These are phyloP conservation scores for Myxozyma monticola DNA, from an alignment of 805 yeast genomes.

Conservation along the genomic window DNA sequence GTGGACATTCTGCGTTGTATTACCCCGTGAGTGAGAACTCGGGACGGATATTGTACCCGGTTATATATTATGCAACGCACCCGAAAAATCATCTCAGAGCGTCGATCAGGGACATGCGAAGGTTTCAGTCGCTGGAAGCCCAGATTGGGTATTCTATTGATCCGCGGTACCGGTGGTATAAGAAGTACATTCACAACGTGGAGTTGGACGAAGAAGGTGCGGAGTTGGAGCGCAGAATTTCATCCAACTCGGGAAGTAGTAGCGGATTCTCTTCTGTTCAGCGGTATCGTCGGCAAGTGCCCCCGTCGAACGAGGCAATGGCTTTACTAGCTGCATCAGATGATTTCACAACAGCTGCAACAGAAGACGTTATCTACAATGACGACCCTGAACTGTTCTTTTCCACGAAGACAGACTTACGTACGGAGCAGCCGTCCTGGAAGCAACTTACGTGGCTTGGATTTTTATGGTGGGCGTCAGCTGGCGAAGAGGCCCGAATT, in stretches of 20 bases:
- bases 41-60: constrained; percentile 21
- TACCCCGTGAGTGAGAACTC: constrained; percentile 2
- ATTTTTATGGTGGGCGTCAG: constrained; percentile 84
- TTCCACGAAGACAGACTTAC: constrained; percentile 28
- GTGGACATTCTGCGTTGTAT: constrained; percentile 6
- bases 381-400: constrained; percentile 30
- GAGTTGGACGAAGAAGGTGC: constrained; percentile 6
- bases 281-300: constrained; percentile 2
- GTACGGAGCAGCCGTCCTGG: constrained; percentile 46
- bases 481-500: constrained; percentile 58
- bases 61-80: not conserved
- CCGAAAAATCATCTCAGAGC: constrained; percentile 15
- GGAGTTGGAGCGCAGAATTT: constrained; percentile 14
- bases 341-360: constrained; percentile 24
- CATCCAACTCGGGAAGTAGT: constrained; percentile 15
- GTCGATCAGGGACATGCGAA: constrained; percentile 27
- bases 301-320: constrained; percentile 11
- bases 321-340: constrained; percentile 23
- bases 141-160: constrained; percentile 28
- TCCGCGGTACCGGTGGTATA: constrained; percentile 28
- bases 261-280: constrained; percentile 6
- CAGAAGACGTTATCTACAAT: constrained; percentile 24
- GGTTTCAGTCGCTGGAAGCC: constrained; percentile 25
- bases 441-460: constrained; percentile 65
- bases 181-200: constrained; percentile 1